Percentiles rank a stretch among this genome's conserved stretches.
phyloP scores from a whole-genome alignment of 345 rosid species.

The Ceriops zippeliana region DNA sequence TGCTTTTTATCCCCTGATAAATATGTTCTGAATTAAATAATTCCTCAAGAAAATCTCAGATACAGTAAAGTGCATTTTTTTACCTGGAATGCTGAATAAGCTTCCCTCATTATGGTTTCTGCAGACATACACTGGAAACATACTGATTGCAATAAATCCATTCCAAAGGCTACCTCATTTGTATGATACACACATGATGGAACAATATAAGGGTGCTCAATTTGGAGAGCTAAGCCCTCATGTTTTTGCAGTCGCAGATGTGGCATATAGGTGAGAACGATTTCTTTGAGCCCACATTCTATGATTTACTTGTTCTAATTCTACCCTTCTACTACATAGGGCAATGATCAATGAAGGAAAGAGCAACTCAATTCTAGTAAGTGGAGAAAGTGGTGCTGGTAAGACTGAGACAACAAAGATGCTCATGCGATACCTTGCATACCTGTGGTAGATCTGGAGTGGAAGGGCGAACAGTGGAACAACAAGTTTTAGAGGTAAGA shows the following conservation, averaged over 20 bases:
- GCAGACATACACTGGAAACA: conserved; percentile 98
- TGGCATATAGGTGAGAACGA: conserved; percentile 75
- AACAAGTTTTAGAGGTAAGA: conserved; percentile 97
- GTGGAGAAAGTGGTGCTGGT: conserved; percentile 99
- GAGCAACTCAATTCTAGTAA: conserved; percentile 98
- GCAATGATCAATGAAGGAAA: conserved; percentile 98
- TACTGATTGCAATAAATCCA: conserved; percentile 95
- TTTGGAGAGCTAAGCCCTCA: conserved; percentile 99
- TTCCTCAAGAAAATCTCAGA: conserved; percentile 8
- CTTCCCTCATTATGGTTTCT: conserved; percentile 8
- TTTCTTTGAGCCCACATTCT: conserved; percentile 15
- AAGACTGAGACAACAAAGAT: conserved; percentile 99
- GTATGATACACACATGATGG: conserved; percentile 99
- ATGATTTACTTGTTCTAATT: conserved; percentile 24
- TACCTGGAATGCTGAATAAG: conserved; percentile 19
- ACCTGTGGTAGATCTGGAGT: conserved; percentile 98
- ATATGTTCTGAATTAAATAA: conserved; percentile 14
- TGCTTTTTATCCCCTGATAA: too few species aligned
- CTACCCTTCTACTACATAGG: conserved; percentile 40
- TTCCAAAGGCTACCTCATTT: conserved; percentile 98
- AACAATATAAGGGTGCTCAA: conserved; percentile 95
- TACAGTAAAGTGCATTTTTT: conserved; percentile 4
- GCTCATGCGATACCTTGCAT: conserved; percentile 99
- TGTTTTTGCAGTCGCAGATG: conserved; percentile 98
- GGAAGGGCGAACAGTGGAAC: conserved; percentile 99